A percentile compares a stretch with the other conserved stretches of the same genome.
These are phyloP conservation scores for Ceratobasidium sp. DNA, from an alignment of 1,284 basidiomycete genomes.

Conservation along the genomic window DNA sequence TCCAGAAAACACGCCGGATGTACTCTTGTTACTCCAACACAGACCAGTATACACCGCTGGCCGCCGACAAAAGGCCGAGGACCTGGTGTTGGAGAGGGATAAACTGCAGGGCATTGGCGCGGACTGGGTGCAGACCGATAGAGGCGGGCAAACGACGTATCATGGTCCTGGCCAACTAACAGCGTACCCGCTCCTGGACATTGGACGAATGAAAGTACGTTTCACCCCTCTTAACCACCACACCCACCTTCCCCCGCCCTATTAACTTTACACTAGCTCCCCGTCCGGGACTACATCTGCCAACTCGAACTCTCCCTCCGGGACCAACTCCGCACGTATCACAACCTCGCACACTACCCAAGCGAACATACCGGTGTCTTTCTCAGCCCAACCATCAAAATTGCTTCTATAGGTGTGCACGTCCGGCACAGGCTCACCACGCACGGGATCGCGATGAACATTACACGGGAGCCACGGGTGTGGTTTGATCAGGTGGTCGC, in stretches of 20 bases:
- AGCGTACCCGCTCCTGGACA: conserved; percentile 93
- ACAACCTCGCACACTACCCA: conserved; percentile 64
- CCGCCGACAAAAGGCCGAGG: conserved; percentile 76
- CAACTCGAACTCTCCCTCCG: conserved; percentile 72
- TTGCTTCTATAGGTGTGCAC: conserved; percentile 96
- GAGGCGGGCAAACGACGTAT: conserved; percentile 95
- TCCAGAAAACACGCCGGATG: conserved; percentile 63
- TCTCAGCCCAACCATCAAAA: conserved; percentile 71
- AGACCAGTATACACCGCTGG: conserved; percentile 95
- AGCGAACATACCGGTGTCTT: conserved; percentile 84
- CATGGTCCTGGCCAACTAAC: conserved; percentile 98
- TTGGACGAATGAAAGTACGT: conserved; percentile 65
- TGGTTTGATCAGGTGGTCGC: conserved; percentile 94
- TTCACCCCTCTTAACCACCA: neutral
- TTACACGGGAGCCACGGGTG: conserved; percentile 77
- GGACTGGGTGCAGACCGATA: conserved; percentile 83
- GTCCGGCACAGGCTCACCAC: conserved; percentile 92
- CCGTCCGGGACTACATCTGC: conserved; percentile 77
- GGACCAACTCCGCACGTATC: conserved; percentile 65
- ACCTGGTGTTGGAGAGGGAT: conserved; percentile 70
- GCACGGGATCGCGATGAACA: conserved; percentile 95
- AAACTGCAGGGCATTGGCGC: conserved; percentile 82
- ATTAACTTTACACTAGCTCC: conserved; percentile 34
- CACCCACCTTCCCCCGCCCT: neutral
- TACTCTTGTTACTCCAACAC: conserved; percentile 83